Evolutionary conservation across 75 land plant genomes (phyloP), one percentile per base, ranked within the genome.

Genomic region (Selaginella tamariscina): DNA sequence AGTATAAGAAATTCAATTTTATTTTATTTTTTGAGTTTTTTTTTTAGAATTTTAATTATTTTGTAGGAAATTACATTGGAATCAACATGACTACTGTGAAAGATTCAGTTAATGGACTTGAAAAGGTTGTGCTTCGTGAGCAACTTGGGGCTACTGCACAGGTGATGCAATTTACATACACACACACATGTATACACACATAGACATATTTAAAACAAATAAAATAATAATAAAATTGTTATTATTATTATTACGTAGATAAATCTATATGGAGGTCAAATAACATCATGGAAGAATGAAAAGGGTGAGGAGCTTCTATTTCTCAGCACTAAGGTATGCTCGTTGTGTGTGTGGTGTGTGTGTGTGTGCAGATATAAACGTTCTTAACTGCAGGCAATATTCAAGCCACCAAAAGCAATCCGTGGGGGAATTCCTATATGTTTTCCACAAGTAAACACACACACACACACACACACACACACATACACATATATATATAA

Each of bases 241-340:
- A n/a, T n/a, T n/a, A n/a, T n/a, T n/a, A n/a, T n/a, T n/a, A n/a
- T 39, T 39, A 15, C 49, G 24, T 68, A 87, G 88, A 68, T 85
- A 0, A 73, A 77, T 72, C 33, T 87, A 31, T 81, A 82, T 79
- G 88, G 88, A 13, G 91, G 76, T 24, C 91, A 87, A 20, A 82
- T 87, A 28, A 82, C 83, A 33, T 85, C 91, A 29, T 87, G 91
- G 88, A 87, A 87, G 70, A 87, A 76, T 75, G 82, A 81, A 30
- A 74, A 70, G 27, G 82, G 83, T 32, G 88, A 87, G 30, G 91
- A 87, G 55, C 55, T 87, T 66, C 91, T 87, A 66, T 87, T 87
- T 71, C 44, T 87, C 57, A 87, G 88, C 56, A 85, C 64, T 44
- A 87, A 85, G 85, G 91, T 85, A n/a, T n/a, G n/a, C 15, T 39